Evolutionary conservation across 805 yeast species (phyloP).

Genomic region (Metschnikowia cubensis): DNA sequence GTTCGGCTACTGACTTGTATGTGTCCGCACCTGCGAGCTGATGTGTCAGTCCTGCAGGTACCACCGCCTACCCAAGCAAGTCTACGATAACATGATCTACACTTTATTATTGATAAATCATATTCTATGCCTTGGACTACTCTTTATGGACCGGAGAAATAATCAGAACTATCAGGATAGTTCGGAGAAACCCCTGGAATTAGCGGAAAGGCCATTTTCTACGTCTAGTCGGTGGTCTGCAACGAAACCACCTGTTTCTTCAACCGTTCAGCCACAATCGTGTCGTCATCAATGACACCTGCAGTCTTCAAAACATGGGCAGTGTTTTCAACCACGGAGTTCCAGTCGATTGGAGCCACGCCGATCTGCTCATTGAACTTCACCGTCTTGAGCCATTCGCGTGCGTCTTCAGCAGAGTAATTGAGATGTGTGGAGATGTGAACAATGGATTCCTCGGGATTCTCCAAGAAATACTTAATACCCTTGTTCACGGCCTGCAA

Average conservation of each 20-base stretch:
- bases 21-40: constrained; percentile 1
- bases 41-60: background rate
- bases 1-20: background rate
- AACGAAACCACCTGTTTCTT: constrained; percentile 14
- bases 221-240: constrained; percentile 1
- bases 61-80: background rate
- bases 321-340: constrained; percentile 51
- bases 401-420: constrained; percentile 72
- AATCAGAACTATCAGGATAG: no score
- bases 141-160: no score
- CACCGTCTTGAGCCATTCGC: constrained; percentile 79
- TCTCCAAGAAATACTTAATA: constrained; percentile 54
- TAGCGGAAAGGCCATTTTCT: no score
- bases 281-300: constrained; percentile 46
- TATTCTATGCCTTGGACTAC: no score
- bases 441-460: constrained; percentile 62
- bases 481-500: constrained; percentile 61
- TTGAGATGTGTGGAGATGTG: constrained; percentile 67
- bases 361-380: constrained; percentile 48
- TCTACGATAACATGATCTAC: background rate
- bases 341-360: constrained; percentile 41
- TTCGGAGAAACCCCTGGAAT: no score
- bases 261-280: constrained; percentile 28
- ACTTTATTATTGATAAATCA: no score
- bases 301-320: constrained; percentile 56